Evolutionary conservation across 192 early-diverging fungal genomes (phyloP), one percentile per base, ranked within the genome.

Genomic region (Diversispora eburnea): DNA sequence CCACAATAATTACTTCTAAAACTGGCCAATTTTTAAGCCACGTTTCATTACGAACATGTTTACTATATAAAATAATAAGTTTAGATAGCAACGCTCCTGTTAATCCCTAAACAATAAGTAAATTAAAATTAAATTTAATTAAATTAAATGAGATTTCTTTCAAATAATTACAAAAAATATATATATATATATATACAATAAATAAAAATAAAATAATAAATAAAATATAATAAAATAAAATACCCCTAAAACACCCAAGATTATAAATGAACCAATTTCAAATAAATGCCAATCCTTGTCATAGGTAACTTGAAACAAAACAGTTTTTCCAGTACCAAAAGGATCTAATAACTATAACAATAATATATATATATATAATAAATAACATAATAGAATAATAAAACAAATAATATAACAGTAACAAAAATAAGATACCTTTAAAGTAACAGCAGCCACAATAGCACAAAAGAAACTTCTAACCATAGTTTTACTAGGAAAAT

Each of bases 381-480:
- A 60, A 10, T 17, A 7, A 33, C 41, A 15, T 4, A 62, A 59
- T 8, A 58, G 5, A 42, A 61, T 39, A 17, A 61, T 42, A 10
- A 25, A 60, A 22, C 8, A 60, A 13, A 12, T 5, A 8, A 51
- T 12, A 51, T 51, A 13, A 51, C 49, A 60, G 41, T 0, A 62
- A 8, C 3, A 41, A 13, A 49, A 19, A 54, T 76, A 58, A 39
- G 25, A 56, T 75, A 90, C 86, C 83, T 92, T 90, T 22, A 99
- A 79, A 17, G 92, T 91, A 41, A 97, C 90, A 0, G 95, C 96
- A 0, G 93, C 96, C 8, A 97, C 89, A 84, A 99, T 88, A 1
- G 96, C 97, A 79, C 94, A 95, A 80, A 99, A 94, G 79, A 99
- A 99, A 69, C 91, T 91, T 33, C 94, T 85, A 92, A 94, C 96